Base-by-base conservation (phyloP, 768 basidiomycete genomes). In the Leccinum disarticulatum region DNA sequence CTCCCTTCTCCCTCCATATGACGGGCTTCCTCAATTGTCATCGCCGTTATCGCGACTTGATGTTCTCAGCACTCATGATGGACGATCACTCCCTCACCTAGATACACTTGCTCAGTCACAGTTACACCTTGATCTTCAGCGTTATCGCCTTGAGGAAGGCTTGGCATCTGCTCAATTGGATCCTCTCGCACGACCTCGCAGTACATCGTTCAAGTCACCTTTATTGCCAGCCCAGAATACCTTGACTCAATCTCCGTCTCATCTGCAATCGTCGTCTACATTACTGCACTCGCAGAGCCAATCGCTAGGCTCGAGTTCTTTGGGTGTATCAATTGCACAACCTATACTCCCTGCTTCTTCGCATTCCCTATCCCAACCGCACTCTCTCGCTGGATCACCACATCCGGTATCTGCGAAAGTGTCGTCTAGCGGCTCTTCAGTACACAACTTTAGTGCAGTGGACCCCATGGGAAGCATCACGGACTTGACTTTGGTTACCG, bases 361-460 rank as follows among this genome's bases (percentile, higher is more conserved):
- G 14, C 64, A 60, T 38, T 60, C 72, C 7, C 54, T 71, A 14
- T 71, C 71, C 1, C 68, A 58, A 30, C 63, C 72, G 22, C 73
- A 63, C 49, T 75, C 72, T 8, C 63, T 73, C 30, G 59, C 66
- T 11, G 70, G 66, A n/a, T 73, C 72, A 22, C 72, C 72, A 15
- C 68, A 60, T 47, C 46, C 52, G 15, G 55, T 63, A 47, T 70
- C 71, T 22, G 48, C 72, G 25, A 72, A 63, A 31, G 59, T 58
- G 25, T 58, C 66, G 3, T 66, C 74, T 13, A 61, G 65, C 5
- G 61, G 61, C 25, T 64, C 73, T 27, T 70, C 69, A 9, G 58
- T 52, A 33, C 60, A 66, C 22, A 61, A 58, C 43, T 60, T 67
- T 47, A 55, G 66, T 47, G 10, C 61, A 5, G 35, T 64, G 5